phyloP scores from a whole-genome alignment of 176 grass and related monocot species.

The Eleusine indica region DNA sequence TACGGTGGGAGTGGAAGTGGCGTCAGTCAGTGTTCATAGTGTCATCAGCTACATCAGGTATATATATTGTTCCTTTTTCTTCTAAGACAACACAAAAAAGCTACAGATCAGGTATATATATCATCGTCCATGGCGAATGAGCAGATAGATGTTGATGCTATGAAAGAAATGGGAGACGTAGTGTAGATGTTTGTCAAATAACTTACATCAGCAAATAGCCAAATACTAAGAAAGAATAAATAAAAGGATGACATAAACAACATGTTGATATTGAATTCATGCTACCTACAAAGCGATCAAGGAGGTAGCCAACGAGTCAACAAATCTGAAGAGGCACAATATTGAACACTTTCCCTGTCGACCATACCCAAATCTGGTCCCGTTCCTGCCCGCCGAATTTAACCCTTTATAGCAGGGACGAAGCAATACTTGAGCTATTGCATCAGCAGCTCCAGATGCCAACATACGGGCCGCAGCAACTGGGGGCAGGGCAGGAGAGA shows the following conservation, averaged over 20 bases:
- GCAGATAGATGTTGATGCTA: neutral
- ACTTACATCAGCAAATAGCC: neutral
- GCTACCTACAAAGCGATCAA: neutral
- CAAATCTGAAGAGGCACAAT: slow-evolving; percentile 26
- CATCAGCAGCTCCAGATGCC: neutral
- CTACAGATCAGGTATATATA: neutral
- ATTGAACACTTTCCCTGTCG: slow-evolving; percentile 45
- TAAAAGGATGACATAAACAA: neutral
- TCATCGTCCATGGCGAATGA: neutral
- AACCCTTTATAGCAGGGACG: slow-evolving; percentile 36
- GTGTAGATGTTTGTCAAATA: neutral
- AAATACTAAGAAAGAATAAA: neutral
- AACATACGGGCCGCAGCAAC: slow-evolving; percentile 35
- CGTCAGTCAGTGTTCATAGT: neutral
- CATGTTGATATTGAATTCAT: neutral
- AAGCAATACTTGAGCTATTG: slow-evolving; percentile 33
- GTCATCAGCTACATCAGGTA: neutral
- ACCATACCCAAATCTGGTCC: slow-evolving; percentile 50
- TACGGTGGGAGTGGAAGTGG: neutral
- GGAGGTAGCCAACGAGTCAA: slow-evolving; percentile 4
- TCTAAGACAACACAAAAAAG: no score
- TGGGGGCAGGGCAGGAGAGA: slow-evolving; percentile 15
- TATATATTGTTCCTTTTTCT: no score
- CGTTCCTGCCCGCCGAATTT: slow-evolving; percentile 31
- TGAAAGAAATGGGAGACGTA: neutral